Evolutionary conservation across 768 basidiomycete species (phyloP).

Genomic region (Clavulina sp.): DNA sequence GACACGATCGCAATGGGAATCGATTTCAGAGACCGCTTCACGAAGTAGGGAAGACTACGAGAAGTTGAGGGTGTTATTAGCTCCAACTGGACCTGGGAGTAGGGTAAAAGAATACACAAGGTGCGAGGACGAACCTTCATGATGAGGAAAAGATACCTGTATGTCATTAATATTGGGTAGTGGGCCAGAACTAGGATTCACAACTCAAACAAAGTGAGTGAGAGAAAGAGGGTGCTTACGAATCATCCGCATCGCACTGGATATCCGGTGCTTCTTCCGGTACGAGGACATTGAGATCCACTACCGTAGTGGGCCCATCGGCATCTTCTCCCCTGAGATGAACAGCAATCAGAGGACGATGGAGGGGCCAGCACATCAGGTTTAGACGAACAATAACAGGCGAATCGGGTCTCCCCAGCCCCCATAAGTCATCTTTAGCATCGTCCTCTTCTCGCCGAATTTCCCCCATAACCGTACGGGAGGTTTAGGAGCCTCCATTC

Average conservation of each 20-base stretch:
- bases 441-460: conserved; percentile 37
- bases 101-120: too few relatives aligned
- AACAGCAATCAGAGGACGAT: not conserved
- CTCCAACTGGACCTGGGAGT: not conserved
- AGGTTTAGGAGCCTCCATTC: conserved; percentile 3
- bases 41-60: conserved; percentile 75
- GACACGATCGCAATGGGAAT: conserved; percentile 71
- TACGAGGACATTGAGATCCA: conserved; percentile 73
- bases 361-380: not conserved
- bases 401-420: conserved; percentile 65
- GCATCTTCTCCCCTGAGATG: conserved; percentile 51
- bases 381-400: conserved; percentile 50
- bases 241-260: conserved; percentile 50
- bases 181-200: too few relatives aligned
- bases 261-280: conserved; percentile 69
- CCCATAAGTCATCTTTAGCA: conserved; percentile 69
- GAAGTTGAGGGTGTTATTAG: not conserved
- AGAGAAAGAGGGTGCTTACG: conserved; percentile 22
- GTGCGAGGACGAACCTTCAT: conserved; percentile 58
- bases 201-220: too few relatives aligned
- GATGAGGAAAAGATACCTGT: conserved; percentile 61
- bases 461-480: conserved; percentile 11
- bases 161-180: too few relatives aligned
- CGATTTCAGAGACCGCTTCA: conserved; percentile 81
- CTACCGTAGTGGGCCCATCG: conserved; percentile 66